Evolutionary conservation across 345 rosid genomes (phyloP), one percentile per base, ranked within the genome.

Genomic region (Citropsis articulata): DNA sequence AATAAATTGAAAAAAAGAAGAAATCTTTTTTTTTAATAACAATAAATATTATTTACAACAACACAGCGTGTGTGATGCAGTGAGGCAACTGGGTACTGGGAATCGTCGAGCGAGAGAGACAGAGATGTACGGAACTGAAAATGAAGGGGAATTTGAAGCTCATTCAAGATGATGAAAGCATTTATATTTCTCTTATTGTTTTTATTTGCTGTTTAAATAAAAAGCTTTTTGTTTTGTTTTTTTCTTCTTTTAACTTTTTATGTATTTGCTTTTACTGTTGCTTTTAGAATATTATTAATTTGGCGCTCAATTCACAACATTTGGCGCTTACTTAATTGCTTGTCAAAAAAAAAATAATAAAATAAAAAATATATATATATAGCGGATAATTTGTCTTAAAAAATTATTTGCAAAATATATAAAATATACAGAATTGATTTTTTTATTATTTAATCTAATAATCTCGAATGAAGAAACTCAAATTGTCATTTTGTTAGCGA

Each of bases 131-230:
- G 77, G 81, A 53, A 25, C 36, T 9, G 24, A 31, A 30, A 66
- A 71, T 45, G 38, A 64, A 64, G 74, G 69, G 22, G 74, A 71
- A 71, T 30, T 53, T 53, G 62, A 71, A 71, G 74, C 36, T 10
- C 5, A 35, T 22, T 71, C 74, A 30, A 71, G 74, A 5, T 53
- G 62, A 71, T 53, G 42, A 19, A 21, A 16, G n/a, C 45, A 35
- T 64, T 19, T 31, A 35, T 64, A 64, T 16, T 30, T 64, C 38
- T 64, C 33, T 30, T 64, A 9, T 61, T 61, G 3, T 25, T 24
- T 30, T 6, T 64, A 3, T 65, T 19, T 18, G 35, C 33, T 65
- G 22, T 65, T 33, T 33, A 8, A 28, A 16, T 30, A 13, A 10
- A 45, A 18, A 4, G 31, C 31, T 18, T 6, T 62, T 62, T 64